Base-by-base conservation (phyloP, 768 basidiomycete species). In the Panaeolus papilionaceus region DNA sequence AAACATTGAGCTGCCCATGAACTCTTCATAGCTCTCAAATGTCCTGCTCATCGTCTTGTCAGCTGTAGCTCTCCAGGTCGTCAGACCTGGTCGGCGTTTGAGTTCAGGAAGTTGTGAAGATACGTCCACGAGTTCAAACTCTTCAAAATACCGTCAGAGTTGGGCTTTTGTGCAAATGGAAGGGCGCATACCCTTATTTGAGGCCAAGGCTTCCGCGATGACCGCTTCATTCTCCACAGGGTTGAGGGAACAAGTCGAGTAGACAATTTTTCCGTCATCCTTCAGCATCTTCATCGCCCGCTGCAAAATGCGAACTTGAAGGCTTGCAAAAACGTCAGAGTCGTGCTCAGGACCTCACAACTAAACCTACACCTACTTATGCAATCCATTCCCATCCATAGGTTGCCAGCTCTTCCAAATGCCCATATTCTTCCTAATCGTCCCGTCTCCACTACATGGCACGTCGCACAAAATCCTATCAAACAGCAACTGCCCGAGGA, bases 191-290 rank as follows among this genome's bases (percentile, higher is more conserved):
- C 95, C 93, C 26, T 88, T 85, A 68, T 91, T 87, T 0, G 83
- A 77, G 67, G 87, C 88, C 42, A 99, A 83, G 0, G 94, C 95
- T 51, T 92, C 90, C 1, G 94, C 92, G 39, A 99, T 83, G 68
- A 99, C 97, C 8, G 98, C 95, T 77, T 99, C 98, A 75, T 99
- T 98, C 79, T 99, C 98, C 12, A 95, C 86, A 1, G 98, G 98
- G 77, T 99, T 99, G 71, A 99, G 82, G 0, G 96, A 98, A 74
- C 98, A 99, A 0, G 98, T 99, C 5, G 98, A 99, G 77, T 99
- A 99, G 18, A 99, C 96, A 69, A 99, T 92, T 40, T 93, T 89
- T 8, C 96, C 97, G n/a, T 90, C 87, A 11, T 76, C 74, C 38
- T 90, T 89, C 45, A 99, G 86, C 79, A 99, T 86, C 66, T 90